These are phyloP conservation scores for Saccharomycopsis vini DNA, from an alignment of 805 yeast genomes.

Conservation along the genomic window DNA sequence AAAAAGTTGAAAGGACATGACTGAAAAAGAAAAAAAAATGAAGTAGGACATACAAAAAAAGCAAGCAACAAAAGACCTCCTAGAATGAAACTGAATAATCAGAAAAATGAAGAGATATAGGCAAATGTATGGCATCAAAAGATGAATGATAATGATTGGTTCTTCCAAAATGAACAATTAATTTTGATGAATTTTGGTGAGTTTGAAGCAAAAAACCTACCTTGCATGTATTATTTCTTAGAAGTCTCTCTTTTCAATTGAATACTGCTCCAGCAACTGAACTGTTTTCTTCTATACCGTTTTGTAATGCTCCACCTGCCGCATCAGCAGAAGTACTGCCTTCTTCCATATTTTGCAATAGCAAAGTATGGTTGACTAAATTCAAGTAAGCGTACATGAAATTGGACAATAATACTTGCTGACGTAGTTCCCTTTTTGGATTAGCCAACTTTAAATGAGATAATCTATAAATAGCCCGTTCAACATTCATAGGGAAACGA, in stretches of 20 bases:
- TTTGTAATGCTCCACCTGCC: not conserved
- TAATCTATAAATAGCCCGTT: slow-evolving; percentile 86
- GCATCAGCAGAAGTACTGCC: slow-evolving; percentile 1
- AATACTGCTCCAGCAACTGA: no score
- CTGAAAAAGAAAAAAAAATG: no score
- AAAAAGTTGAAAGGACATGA: no score
- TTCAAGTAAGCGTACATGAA: slow-evolving; percentile 97
- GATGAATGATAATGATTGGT: no score
- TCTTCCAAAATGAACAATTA: no score
- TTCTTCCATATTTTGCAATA: slow-evolving; percentile 53
- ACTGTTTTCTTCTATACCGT: not conserved
- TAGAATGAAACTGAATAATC: no score
- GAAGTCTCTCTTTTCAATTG: slow-evolving; percentile 11
- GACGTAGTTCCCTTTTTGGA: slow-evolving; percentile 81
- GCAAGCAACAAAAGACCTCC: no score
- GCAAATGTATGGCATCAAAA: no score
- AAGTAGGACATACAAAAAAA: no score
- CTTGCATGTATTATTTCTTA: slow-evolving; percentile 6
- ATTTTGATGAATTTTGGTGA: no score
- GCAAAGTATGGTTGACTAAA: slow-evolving; percentile 84
- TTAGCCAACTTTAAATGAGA: slow-evolving; percentile 92
- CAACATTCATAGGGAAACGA: slow-evolving; percentile 90
- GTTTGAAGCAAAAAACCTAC: not conserved
- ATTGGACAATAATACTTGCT: slow-evolving; percentile 87
- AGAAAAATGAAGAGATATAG: no score